Percentiles rank a stretch among this genome's conserved stretches.
These are phyloP conservation scores for Rhynchospora pubera DNA, from an alignment of 176 grass and related monocot species.

Conservation along the genomic window DNA sequence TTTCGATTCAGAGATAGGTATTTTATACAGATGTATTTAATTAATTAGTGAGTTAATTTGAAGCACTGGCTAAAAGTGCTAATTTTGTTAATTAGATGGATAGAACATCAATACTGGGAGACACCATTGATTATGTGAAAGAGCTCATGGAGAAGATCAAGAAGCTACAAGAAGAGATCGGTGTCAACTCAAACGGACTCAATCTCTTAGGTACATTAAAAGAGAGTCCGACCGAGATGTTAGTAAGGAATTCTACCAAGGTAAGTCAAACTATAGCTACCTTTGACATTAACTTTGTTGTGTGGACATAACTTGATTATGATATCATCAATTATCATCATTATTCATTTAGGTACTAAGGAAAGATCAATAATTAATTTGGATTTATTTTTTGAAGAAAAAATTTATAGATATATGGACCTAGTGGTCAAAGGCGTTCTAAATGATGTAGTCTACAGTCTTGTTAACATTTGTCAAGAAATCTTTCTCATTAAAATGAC, in stretches of 20 bases:
- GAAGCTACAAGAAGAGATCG: slow-evolving; percentile 46
- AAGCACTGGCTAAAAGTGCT: neutral
- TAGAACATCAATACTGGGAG: slow-evolving; percentile 68
- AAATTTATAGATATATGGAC: neutral
- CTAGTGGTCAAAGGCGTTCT: neutral
- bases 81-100: slow-evolving; percentile 45
- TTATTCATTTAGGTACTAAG: neutral
- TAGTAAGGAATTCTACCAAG: slow-evolving; percentile 56
- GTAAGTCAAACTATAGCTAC: slow-evolving; percentile 19
- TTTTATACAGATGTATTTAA: neutral
- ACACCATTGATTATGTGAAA: slow-evolving; percentile 84
- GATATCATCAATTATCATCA: neutral
- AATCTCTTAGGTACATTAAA: slow-evolving; percentile 36
- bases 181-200: slow-evolving; percentile 23
- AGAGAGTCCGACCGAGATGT: slow-evolving; percentile 37
- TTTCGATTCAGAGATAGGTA: neutral
- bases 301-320: neutral
- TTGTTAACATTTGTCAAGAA: neutral
- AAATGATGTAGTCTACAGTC: neutral
- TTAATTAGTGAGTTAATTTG: neutral
- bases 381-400: neutral
- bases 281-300: neutral
- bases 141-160: slow-evolving; percentile 65
- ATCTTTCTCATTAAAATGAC: neutral
- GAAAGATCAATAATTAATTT: neutral